A percentile compares a stretch with the other conserved stretches of the same genome.
Conservation (phyloP, 2,329 filamentous ascomycete genomes). For the Mollisia scopiformis region DNA sequence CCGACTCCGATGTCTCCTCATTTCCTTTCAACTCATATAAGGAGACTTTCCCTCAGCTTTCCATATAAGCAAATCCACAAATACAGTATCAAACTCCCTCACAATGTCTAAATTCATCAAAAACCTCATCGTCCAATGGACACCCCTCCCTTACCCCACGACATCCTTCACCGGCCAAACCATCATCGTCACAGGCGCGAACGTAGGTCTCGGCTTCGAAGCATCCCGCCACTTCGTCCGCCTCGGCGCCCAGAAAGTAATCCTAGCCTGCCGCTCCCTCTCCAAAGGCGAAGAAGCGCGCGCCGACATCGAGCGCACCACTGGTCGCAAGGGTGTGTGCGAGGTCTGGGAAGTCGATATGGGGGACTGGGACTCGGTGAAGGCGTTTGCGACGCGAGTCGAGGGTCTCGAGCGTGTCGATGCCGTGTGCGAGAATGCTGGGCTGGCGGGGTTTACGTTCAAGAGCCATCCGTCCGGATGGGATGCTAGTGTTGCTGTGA, state of each 20-base stretch:
- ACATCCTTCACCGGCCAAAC: conserved; percentile 29
- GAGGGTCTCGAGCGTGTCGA: conserved; percentile 41
- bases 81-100: not conserved
- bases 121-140: not conserved
- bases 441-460: conserved; percentile 1
- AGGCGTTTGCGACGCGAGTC: conserved; percentile 10
- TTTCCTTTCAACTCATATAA: not conserved
- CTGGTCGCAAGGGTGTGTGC: not conserved
- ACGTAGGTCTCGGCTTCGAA: conserved; percentile 41
- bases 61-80: not conserved
- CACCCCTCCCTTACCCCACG: conserved; percentile 10
- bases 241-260: conserved; percentile 38
- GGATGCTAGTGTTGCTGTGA: conserved; percentile 27
- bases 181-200: conserved; percentile 39
- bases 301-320: conserved; percentile 33
- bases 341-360: conserved; percentile 24
- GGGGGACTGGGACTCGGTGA: conserved; percentile 12
- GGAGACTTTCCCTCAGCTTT: not conserved
- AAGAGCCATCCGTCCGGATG: not conserved
- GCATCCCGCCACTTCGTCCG: conserved; percentile 38
- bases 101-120: conserved; percentile 2
- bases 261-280: conserved; percentile 42
- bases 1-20: not conserved
- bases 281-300: conserved; percentile 47
- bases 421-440: conserved; percentile 43